Evolutionary conservation across 805 yeast species (phyloP).

Genomic region (Lachancea sp.): DNA sequence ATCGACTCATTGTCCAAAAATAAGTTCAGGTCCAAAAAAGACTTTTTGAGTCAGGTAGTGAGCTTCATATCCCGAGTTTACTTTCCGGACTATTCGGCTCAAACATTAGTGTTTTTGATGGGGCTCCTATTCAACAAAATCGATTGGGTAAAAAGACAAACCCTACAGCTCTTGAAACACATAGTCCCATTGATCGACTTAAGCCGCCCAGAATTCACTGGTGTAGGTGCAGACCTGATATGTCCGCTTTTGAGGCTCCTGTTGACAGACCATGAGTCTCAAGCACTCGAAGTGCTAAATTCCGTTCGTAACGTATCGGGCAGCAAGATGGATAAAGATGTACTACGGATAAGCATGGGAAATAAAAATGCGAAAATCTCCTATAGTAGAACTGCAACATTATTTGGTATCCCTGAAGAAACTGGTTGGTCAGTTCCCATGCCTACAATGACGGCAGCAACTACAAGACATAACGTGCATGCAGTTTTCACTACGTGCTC

Average conservation of each 20-base stretch:
- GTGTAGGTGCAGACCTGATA: slow-evolving; percentile 91
- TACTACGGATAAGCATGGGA: slow-evolving; percentile 85
- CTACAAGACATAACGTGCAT: slow-evolving; percentile 88
- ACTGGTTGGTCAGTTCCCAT: slow-evolving; percentile 96
- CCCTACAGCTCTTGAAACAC: slow-evolving; percentile 67
- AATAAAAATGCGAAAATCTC: slow-evolving; percentile 70
- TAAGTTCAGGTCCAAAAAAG: slow-evolving; percentile 83
- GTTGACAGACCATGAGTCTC: slow-evolving; percentile 80
- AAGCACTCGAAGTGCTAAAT: slow-evolving; percentile 84
- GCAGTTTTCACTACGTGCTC: slow-evolving; percentile 88
- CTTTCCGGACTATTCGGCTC: slow-evolving; percentile 70
- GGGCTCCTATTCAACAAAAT: slow-evolving; percentile 74
- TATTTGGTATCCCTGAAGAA: slow-evolving; percentile 86
- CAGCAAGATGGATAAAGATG: slow-evolving; percentile 83
- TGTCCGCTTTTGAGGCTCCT: slow-evolving; percentile 78
- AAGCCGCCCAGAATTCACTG: slow-evolving; percentile 68
- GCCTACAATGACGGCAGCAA: slow-evolving; percentile 86
- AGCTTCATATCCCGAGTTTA: slow-evolving; percentile 60
- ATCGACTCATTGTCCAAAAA: slow-evolving; percentile 69
- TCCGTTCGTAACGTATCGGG: slow-evolving; percentile 83
- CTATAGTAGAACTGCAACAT: slow-evolving; percentile 76
- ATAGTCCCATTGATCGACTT: slow-evolving; percentile 74
- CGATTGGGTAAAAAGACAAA: slow-evolving; percentile 74
- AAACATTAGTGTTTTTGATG: slow-evolving; percentile 63
- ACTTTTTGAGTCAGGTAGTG: slow-evolving; percentile 76